Evolutionary conservation across 2,329 filamentous ascomycete species (phyloP).

Genomic region (Alternaria conjuncta): DNA sequence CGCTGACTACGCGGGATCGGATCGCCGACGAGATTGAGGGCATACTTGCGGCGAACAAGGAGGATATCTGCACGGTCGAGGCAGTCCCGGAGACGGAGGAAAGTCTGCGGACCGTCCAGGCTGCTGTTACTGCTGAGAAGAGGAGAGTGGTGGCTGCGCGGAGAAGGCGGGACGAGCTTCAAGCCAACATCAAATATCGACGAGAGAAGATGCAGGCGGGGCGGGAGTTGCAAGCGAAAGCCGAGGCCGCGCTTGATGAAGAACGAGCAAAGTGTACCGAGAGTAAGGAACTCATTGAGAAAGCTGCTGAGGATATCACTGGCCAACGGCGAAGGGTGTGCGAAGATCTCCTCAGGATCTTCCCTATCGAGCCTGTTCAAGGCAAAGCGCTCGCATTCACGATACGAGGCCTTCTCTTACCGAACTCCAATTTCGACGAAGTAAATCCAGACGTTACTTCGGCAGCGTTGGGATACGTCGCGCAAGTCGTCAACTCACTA

Average conservation of each 20-base stretch:
- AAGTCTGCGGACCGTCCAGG: slow-evolving; percentile 53
- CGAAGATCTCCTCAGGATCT: slow-evolving; percentile 79
- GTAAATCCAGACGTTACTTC: slow-evolving; percentile 75
- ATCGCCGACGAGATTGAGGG: slow-evolving; percentile 79
- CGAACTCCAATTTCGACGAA: slow-evolving; percentile 80
- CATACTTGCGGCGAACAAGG: slow-evolving; percentile 49
- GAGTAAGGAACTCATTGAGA: slow-evolving; percentile 62
- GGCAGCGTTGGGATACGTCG: slow-evolving; percentile 80
- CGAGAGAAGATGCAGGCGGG: slow-evolving; percentile 72
- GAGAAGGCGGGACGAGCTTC: slow-evolving; percentile 70
- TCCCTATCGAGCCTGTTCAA: slow-evolving; percentile 74
- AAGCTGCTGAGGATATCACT: slow-evolving; percentile 70
- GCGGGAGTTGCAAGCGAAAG: slow-evolving; percentile 63
- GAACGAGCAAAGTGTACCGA: slow-evolving; percentile 54
- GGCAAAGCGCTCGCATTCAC: slow-evolving; percentile 77
- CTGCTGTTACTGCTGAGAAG: slow-evolving; percentile 66
- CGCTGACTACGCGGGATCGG: slow-evolving; percentile 74
- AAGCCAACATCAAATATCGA: slow-evolving; percentile 69
- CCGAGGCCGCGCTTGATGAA: slow-evolving; percentile 66
- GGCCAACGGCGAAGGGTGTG: slow-evolving; percentile 90
- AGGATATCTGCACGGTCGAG: slow-evolving; percentile 44
- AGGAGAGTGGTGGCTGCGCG: slow-evolving; percentile 69
- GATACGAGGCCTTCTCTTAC: slow-evolving; percentile 78
- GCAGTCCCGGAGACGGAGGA: slow-evolving; percentile 54
- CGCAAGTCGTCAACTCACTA: slow-evolving; percentile 75